phyloP scores from a whole-genome alignment of 2,329 filamentous ascomycete genomes.

The Incumbomyces delicatus region DNA sequence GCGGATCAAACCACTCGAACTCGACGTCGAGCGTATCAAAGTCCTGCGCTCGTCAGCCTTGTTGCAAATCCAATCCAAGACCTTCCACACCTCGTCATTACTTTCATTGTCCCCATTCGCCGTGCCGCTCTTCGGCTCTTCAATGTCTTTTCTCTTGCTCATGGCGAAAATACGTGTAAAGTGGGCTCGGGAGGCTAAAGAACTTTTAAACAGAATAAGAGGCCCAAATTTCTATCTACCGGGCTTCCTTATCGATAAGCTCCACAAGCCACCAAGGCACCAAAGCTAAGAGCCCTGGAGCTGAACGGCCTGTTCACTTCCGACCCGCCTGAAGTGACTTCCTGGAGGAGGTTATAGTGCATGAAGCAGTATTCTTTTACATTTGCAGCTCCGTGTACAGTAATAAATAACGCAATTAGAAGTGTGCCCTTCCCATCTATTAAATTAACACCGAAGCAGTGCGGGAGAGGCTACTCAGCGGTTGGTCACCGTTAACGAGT shows the following conservation, averaged over 20 bases:
- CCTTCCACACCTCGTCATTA: conserved; percentile 30
- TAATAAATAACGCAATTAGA: no score
- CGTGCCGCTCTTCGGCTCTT: conserved; percentile 10
- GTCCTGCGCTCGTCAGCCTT: conserved; percentile 46
- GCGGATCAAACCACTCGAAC: conserved; percentile 98
- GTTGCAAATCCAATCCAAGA: neutral
- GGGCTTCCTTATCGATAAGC: conserved; percentile 7
- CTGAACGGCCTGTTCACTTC: no score
- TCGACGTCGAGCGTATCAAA: conserved; percentile 89
- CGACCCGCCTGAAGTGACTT: no score
- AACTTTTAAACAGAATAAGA: no score
- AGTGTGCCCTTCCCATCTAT: no score
- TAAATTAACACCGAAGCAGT: no score
- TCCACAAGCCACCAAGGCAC: neutral
- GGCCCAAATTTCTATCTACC: neutral
- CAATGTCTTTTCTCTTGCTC: conserved; percentile 20
- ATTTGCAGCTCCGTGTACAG: no score
- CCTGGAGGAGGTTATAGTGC: no score
- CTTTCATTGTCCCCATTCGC: conserved; percentile 15
- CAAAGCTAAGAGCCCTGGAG: neutral
- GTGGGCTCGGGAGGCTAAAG: neutral
- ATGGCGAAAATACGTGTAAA: conserved; percentile 9
- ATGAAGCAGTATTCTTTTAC: no score
- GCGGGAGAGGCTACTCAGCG: no score
- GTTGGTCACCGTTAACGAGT: no score